Percentiles rank a stretch among this genome's conserved stretches.
Evolutionary conservation across 306 rosid species (phyloP).

Genomic region (Nissolia schottii): DNA sequence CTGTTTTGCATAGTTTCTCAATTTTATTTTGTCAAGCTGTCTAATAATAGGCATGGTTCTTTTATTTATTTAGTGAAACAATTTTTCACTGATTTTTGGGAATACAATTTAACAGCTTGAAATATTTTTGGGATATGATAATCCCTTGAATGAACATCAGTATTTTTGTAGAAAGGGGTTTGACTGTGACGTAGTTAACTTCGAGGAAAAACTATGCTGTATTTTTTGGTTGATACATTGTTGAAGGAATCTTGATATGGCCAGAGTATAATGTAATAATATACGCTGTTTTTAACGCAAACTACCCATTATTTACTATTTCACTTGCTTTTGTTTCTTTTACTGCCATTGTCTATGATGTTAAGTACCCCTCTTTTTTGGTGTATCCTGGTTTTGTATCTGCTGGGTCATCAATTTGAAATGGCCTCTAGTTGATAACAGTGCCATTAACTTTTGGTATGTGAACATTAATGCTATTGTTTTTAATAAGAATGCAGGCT

Average conservation of each 20-base stretch:
- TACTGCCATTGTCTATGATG: not conserved
- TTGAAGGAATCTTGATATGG: not conserved
- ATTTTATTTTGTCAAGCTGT: no score
- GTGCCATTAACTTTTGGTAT: not conserved
- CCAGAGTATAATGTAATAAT: not conserved
- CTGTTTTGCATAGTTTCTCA: not conserved
- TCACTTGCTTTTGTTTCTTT: constrained; percentile 16
- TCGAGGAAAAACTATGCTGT: not conserved
- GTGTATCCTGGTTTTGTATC: not conserved
- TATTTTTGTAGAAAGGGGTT: no score
- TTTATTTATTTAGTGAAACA: not conserved
- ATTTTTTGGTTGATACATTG: not conserved
- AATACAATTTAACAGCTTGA: not conserved
- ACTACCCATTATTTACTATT: not conserved
- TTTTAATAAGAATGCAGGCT: constrained; percentile 49
- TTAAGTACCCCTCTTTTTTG: not conserved
- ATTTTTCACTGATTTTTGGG: not conserved
- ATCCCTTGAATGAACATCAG: not conserved
- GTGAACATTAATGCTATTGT: not conserved
- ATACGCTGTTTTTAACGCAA: not conserved
- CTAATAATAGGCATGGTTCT: no score
- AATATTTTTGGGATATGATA: not conserved
- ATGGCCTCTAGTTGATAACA: not conserved
- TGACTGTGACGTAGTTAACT: no score
- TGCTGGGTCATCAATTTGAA: not conserved